These are phyloP conservation scores for Starmerella roubikii DNA, from an alignment of 805 yeast species.

Conservation along the genomic window DNA sequence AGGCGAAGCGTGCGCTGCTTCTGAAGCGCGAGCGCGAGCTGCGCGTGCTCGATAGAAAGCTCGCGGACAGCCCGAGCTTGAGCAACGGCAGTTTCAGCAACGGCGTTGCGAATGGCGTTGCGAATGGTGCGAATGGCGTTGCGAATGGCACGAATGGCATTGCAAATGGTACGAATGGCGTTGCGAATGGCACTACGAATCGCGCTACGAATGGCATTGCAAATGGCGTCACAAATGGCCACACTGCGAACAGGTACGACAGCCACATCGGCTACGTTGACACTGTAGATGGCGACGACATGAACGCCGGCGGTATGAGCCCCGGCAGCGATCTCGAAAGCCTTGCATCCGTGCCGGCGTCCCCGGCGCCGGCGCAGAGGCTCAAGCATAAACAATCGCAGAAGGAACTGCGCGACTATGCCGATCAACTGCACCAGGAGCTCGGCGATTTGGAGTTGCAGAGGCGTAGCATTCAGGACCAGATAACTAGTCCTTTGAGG, in stretches of 20 bases:
- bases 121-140: neutral
- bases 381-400: conserved; percentile 11
- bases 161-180: neutral
- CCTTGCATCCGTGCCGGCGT: neutral
- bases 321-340: too few species aligned
- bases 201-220: neutral
- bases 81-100: conserved; percentile 1
- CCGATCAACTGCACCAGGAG: conserved; percentile 14
- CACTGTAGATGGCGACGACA: neutral
- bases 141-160: neutral
- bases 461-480: conserved; percentile 7
- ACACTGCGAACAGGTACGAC: neutral
- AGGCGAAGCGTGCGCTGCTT: conserved; percentile 27
- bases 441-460: conserved; percentile 14
- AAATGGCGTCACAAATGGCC: neutral
- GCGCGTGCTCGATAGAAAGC: conserved; percentile 26
- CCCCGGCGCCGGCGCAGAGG: conserved; percentile 4
- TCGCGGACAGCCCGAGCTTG: conserved; percentile 7
- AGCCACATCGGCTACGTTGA: neutral
- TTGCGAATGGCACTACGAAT: neutral
- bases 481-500: conserved; percentile 2
- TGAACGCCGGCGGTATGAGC: too few species aligned
- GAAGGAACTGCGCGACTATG: conserved; percentile 9
- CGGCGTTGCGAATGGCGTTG: neutral
- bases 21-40: conserved; percentile 30